Percentiles rank a stretch among this genome's conserved stretches.
Evolutionary conservation across 2,329 filamentous ascomycete genomes (phyloP).

Genomic region (Colletotrichum tabaci): DNA sequence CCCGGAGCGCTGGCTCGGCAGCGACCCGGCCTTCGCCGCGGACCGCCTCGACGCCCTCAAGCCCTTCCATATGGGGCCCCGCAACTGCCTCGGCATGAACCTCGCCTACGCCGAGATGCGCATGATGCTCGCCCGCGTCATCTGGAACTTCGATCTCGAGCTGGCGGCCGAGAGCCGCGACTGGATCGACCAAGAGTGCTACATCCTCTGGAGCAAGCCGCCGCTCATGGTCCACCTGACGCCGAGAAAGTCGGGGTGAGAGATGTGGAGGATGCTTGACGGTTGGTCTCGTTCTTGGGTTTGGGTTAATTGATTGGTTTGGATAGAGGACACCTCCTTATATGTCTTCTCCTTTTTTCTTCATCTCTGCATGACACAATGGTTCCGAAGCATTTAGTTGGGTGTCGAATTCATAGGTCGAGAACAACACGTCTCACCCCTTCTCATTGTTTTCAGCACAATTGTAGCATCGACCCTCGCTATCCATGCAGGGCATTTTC

Average conservation of each 20-base stretch:
- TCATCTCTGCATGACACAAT: too few species aligned
- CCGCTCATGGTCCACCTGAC: conserved; percentile 34
- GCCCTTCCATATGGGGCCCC: conserved; percentile 35
- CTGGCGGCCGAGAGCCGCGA: conserved; percentile 14
- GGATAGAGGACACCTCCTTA: too few species aligned
- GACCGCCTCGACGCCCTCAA: conserved; percentile 35
- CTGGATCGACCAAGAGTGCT: conserved; percentile 27
- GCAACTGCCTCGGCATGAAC: conserved; percentile 38
- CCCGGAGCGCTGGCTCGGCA: conserved; percentile 60
- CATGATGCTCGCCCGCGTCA: conserved; percentile 26
- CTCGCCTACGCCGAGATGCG: conserved; percentile 40
- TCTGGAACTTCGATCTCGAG: conserved; percentile 37
- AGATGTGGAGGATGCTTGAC: background rate
- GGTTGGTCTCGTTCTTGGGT: background rate
- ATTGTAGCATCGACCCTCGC: too few species aligned
- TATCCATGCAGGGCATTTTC: too few species aligned
- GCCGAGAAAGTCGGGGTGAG: conserved; percentile 8
- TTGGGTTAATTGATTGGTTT: background rate
- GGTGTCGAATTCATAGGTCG: too few species aligned
- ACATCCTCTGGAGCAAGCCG: conserved; percentile 32
- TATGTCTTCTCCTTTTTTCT: too few species aligned
- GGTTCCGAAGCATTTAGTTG: too few species aligned
- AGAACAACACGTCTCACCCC: too few species aligned
- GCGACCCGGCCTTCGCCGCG: conserved; percentile 28
- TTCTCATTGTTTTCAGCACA: too few species aligned